Conservation (phyloP, 1,284 basidiomycete species). For the Phylloboletellus chloephorus region DNA sequence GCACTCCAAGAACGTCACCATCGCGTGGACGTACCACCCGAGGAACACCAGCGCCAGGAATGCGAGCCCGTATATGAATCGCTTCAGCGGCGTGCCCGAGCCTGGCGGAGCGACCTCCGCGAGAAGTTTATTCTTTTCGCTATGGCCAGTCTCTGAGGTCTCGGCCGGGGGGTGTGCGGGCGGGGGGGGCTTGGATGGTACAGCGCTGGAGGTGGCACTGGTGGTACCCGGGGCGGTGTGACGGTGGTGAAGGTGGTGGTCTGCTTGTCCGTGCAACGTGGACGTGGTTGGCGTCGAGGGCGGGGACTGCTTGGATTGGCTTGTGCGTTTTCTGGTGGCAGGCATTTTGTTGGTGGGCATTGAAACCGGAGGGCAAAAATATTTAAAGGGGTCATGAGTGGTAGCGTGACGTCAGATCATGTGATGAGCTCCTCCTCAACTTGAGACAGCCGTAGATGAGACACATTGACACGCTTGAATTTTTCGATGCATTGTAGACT, state of each 20-base stretch:
- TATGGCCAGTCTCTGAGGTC: background rate
- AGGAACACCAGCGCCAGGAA: conserved; percentile 14
- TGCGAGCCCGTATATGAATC: conserved; percentile 15
- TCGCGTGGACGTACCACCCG: conserved; percentile 20
- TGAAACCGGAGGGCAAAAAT: background rate
- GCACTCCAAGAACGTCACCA: conserved; percentile 9
- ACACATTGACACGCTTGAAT: too few species aligned
- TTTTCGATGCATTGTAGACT: conserved; percentile 3
- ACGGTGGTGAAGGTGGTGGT: conserved; percentile 18
- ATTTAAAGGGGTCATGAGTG: background rate
- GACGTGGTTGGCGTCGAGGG: conserved; percentile 12
- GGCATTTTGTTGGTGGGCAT: conserved; percentile 16
- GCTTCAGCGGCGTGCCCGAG: conserved; percentile 9
- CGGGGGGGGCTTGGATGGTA: conserved; percentile 4
- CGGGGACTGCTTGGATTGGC: conserved; percentile 6
- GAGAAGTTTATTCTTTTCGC: background rate
- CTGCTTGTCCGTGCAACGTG: conserved; percentile 6
- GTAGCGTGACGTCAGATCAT: conserved; percentile 20
- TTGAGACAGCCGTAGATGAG: too few species aligned
- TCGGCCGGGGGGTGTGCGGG: background rate
- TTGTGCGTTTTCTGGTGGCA: conserved; percentile 20
- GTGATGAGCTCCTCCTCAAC: conserved; percentile 7
- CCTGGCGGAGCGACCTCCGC: conserved; percentile 6
- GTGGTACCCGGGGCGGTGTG: conserved; percentile 19
- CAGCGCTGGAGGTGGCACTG: background rate